Percentiles rank a stretch among this genome's conserved stretches.
phyloP scores from a whole-genome alignment of 2,329 filamentous ascomycete genomes.

The Xylaria sp. region DNA sequence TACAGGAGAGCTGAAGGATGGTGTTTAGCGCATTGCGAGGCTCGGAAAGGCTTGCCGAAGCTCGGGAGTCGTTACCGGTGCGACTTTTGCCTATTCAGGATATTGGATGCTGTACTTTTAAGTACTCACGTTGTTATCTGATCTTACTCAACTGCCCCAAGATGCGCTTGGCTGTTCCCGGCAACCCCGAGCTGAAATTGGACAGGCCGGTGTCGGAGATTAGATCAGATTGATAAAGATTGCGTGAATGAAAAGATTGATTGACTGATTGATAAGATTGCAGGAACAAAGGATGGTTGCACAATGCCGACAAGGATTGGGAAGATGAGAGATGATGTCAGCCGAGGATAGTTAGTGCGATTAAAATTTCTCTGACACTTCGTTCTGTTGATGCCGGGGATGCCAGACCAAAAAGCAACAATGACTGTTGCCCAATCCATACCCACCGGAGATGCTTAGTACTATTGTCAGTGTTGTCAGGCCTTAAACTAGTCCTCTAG shows the following conservation, averaged over 20 bases:
- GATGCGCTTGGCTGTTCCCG: constrained; percentile 18
- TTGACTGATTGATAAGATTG: constrained; percentile 42
- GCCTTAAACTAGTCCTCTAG: not conserved
- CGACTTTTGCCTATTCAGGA: not conserved
- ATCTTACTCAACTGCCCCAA: not conserved
- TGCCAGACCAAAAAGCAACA: not conserved
- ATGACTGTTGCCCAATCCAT: not conserved
- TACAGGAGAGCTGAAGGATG: not conserved
- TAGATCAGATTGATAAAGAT: constrained; percentile 39
- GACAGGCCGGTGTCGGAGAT: constrained; percentile 31
- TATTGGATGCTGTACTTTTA: no score
- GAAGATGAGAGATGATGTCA: not conserved
- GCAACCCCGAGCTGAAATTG: not conserved
- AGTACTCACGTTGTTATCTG: constrained; percentile 9
- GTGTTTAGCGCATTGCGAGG: not conserved
- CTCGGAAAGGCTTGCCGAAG: not conserved
- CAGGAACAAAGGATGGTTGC: not conserved
- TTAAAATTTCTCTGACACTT: not conserved
- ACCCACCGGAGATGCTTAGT: not conserved
- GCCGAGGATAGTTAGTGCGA: not conserved
- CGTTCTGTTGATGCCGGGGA: not conserved
- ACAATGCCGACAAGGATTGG: not conserved
- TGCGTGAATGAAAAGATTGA: not conserved
- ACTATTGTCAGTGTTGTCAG: not conserved
- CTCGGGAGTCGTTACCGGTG: not conserved